These are phyloP conservation scores for Oenanthe sinensis DNA, from an alignment of 129 eudicot species.

Conservation along the genomic window DNA sequence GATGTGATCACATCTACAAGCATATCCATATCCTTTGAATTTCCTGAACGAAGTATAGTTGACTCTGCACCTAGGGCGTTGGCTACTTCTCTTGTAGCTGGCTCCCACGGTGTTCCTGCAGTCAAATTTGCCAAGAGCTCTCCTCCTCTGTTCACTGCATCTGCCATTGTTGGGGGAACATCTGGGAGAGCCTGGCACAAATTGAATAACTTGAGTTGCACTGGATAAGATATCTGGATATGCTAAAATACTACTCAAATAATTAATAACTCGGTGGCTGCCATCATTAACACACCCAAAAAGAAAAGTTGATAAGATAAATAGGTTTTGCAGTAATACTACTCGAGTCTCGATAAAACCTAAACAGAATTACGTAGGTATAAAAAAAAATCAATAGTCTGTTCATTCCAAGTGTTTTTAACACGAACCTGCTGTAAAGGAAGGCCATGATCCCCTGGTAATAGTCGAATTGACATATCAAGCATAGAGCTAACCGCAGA, in stretches of 20 bases:
- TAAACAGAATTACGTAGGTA: neutral
- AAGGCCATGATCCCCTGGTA: slow-evolving; percentile 95
- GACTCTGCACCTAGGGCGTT: slow-evolving; percentile 56
- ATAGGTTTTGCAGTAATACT: neutral
- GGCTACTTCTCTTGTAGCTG: slow-evolving; percentile 67
- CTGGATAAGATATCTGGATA: neutral
- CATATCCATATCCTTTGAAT: slow-evolving; percentile 59
- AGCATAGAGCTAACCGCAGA: slow-evolving; percentile 79
- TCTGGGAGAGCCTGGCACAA: slow-evolving; percentile 70
- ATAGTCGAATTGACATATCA: slow-evolving; percentile 79
- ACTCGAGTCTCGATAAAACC: neutral
- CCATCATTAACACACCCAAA: neutral
- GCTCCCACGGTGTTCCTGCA: slow-evolving; percentile 93
- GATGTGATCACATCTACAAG: slow-evolving; percentile 69
- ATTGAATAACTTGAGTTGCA: neutral
- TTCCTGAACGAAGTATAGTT: slow-evolving; percentile 38
- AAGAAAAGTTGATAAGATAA: neutral
- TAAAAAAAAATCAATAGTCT: neutral
- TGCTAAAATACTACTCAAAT: neutral
- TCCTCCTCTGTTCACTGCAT: slow-evolving; percentile 85
- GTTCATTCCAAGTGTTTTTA: neutral
- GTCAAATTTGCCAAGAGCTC: slow-evolving; percentile 67
- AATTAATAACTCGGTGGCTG: neutral
- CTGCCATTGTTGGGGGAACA: slow-evolving; percentile 88
- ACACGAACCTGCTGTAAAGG: slow-evolving; percentile 71